Conservation (phyloP, 768 basidiomycete genomes). For the Mycena olivaceomarginata region DNA sequence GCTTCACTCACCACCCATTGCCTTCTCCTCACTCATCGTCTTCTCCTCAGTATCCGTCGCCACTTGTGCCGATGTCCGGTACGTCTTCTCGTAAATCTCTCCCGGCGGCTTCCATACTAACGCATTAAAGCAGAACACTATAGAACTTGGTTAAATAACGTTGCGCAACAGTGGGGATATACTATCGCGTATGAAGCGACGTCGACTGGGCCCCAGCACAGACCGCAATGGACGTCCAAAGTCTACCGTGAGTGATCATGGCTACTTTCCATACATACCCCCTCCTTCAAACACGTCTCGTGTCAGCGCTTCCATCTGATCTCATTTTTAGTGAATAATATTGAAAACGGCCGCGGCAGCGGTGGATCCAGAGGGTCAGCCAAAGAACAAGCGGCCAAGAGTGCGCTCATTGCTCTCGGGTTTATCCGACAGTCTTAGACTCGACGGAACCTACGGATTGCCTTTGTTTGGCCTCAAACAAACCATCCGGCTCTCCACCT, state of each 20-base stretch:
- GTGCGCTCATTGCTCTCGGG: conserved; percentile 32
- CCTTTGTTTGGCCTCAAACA: too few species aligned
- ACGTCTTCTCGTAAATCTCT: neutral
- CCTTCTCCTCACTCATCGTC: neutral
- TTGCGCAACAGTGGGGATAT: conserved; percentile 26
- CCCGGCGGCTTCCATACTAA: neutral
- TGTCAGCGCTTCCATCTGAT: too few species aligned
- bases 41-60: neutral
- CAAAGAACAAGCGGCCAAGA: conserved; percentile 50
- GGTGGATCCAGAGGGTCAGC: conserved; percentile 44
- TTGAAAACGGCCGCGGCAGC: conserved; percentile 49
- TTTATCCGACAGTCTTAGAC: neutral
- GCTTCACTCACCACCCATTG: neutral
- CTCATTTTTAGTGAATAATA: conserved; percentile 44
- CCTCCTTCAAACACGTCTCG: neutral
- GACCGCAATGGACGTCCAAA: conserved; percentile 48
- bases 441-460: neutral
- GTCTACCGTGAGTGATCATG: conserved; percentile 50
- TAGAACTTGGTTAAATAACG: conserved; percentile 48
- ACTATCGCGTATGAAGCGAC: conserved; percentile 35
- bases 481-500: too few species aligned
- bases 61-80: neutral
- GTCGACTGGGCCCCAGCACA: conserved; percentile 49
- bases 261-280: neutral
- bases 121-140: neutral